phyloP scores from a whole-genome alignment of 176 grass and related monocot species.

The Aegilops longissima region DNA sequence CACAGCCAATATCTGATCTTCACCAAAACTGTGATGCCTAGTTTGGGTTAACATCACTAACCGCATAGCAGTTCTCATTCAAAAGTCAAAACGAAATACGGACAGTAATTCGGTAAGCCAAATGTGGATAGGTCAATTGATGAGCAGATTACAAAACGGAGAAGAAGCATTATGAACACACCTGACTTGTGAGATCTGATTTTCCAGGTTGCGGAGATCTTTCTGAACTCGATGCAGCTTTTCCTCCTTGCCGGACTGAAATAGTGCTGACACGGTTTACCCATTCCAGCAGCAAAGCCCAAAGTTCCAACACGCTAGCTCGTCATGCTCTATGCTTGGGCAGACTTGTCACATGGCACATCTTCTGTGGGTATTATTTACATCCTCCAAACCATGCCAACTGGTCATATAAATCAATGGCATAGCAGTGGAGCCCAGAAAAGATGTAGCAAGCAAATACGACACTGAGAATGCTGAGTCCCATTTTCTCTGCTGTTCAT shows the following conservation, averaged over 20 bases:
- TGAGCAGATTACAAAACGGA: background rate
- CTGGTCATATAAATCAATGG: background rate
- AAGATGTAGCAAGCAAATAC: background rate
- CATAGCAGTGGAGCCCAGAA: background rate
- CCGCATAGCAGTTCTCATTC: background rate
- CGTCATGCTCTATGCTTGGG: background rate
- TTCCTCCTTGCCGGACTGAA: background rate
- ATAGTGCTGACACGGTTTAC: background rate
- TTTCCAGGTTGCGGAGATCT: background rate
- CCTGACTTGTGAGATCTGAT: background rate
- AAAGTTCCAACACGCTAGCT: background rate
- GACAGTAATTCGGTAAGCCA: background rate
- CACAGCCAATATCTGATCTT: background rate
- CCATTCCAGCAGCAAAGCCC: background rate
- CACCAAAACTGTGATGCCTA: background rate
- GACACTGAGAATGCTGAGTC: background rate
- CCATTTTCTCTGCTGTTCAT: background rate
- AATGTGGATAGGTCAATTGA: background rate
- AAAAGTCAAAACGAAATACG: background rate
- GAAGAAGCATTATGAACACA: background rate
- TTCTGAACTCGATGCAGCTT: background rate
- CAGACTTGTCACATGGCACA: background rate
- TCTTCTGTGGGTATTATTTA: conserved; percentile 8
- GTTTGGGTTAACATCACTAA: background rate
- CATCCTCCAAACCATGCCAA: background rate